A percentile compares a stretch with the other conserved stretches of the same genome.
These are phyloP conservation scores for Astragalus membranaceus DNA, from an alignment of 306 rosid species.

Conservation along the genomic window DNA sequence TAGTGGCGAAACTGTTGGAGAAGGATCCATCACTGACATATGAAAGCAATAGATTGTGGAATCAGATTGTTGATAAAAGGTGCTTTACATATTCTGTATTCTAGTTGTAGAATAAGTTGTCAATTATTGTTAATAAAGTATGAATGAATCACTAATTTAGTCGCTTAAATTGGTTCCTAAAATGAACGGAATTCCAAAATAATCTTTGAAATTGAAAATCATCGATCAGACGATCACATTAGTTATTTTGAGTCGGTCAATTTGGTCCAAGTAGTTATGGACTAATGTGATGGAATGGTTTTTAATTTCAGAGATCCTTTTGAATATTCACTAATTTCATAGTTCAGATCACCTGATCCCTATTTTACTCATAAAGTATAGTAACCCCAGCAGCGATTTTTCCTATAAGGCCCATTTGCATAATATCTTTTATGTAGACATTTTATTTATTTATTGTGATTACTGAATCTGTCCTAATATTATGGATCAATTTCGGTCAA, in stretches of 20 bases:
- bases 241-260: too few species aligned
- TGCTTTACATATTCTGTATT: constrained; percentile 12
- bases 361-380: neutral
- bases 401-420: neutral
- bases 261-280: too few species aligned
- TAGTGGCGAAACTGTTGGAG: constrained; percentile 78
- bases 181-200: too few species aligned
- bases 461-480: too few species aligned
- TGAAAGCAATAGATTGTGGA: constrained; percentile 76
- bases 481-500: too few species aligned
- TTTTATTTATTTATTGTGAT: neutral
- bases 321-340: too few species aligned
- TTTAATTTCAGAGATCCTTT: too few species aligned
- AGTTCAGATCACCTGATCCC: too few species aligned
- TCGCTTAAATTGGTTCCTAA: neutral
- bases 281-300: too few species aligned
- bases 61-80: constrained; percentile 78
- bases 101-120: neutral
- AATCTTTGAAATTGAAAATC: too few species aligned
- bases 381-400: neutral
- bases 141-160: neutral
- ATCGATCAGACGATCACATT: too few species aligned
- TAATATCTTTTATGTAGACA: neutral
- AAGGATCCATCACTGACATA: constrained; percentile 86
- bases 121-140: neutral